phyloP scores from a whole-genome alignment of 768 basidiomycete species.

The Lentinula guzmanii region DNA sequence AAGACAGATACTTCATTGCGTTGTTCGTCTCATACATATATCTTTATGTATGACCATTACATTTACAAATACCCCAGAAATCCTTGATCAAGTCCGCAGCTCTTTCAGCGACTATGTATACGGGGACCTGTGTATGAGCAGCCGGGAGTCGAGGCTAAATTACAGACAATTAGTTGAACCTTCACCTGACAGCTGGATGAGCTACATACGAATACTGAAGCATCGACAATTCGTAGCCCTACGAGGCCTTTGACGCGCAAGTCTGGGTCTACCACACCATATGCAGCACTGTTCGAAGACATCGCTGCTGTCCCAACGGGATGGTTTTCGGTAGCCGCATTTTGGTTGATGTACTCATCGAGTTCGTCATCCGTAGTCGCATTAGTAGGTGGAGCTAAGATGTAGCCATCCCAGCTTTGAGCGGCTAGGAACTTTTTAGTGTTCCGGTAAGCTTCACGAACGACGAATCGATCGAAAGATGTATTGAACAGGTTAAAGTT shows the following conservation, averaged over 20 bases:
- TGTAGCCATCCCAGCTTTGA: conserved; percentile 10
- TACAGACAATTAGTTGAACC: neutral
- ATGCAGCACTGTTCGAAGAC: conserved; percentile 15
- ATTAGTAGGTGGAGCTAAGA: conserved; percentile 7
- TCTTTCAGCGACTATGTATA: conserved; percentile 17
- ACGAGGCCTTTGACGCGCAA: conserved; percentile 23
- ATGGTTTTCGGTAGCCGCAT: conserved; percentile 15
- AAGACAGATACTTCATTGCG: too few relatives aligned
- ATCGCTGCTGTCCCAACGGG: conserved; percentile 24
- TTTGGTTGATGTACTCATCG: conserved; percentile 8
- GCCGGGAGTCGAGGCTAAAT: conserved; percentile 14
- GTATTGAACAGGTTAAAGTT: conserved; percentile 33
- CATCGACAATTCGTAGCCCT: conserved; percentile 29
- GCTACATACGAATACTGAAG: conserved; percentile 20
- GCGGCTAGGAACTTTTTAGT: conserved; percentile 8
- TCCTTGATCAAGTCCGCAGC: conserved; percentile 18
- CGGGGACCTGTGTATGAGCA: conserved; percentile 14
- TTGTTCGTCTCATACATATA: too few relatives aligned
- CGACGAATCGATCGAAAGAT: conserved; percentile 11
- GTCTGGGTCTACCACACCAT: conserved; percentile 27
- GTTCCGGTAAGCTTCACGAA: conserved; percentile 11
- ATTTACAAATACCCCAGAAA: conserved; percentile 1
- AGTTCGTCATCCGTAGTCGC: conserved; percentile 9
- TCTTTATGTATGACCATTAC: too few relatives aligned
- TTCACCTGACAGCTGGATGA: neutral